phyloP scores from a whole-genome alignment of 495 filamentous ascomycete species.

The Annulohypoxylon moriforme region DNA sequence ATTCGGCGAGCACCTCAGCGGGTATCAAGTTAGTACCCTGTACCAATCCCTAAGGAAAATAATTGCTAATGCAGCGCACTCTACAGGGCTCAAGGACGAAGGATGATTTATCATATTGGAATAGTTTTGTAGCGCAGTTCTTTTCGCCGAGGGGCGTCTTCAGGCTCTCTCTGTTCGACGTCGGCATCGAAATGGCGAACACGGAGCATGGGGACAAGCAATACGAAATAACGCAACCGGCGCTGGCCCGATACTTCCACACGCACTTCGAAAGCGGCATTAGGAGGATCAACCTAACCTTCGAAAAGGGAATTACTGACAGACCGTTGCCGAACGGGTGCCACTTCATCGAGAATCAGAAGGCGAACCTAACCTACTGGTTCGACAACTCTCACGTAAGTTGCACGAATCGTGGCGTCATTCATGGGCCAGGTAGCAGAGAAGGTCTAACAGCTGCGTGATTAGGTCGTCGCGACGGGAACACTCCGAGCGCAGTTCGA shows the following conservation, averaged over 20 bases:
- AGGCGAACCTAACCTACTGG: slow-evolving; percentile 77
- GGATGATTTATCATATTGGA: slow-evolving; percentile 77
- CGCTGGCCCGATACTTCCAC: slow-evolving; percentile 81
- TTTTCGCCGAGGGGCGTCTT: slow-evolving; percentile 78
- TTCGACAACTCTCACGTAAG: slow-evolving; percentile 77
- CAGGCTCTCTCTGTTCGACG: slow-evolving; percentile 67
- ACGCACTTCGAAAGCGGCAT: slow-evolving; percentile 88
- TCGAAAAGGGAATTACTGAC: slow-evolving; percentile 69
- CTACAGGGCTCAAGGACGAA: slow-evolving; percentile 64
- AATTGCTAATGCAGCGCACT: slow-evolving; percentile 26
- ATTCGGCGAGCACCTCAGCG: slow-evolving; percentile 77
- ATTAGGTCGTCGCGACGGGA: slow-evolving; percentile 72
- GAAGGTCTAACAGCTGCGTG: slow-evolving; percentile 33
- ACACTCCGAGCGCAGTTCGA: slow-evolving; percentile 74
- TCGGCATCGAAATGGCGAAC: slow-evolving; percentile 43
- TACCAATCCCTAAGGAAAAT: not conserved
- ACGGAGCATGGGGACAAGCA: slow-evolving; percentile 68
- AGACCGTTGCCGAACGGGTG: slow-evolving; percentile 67
- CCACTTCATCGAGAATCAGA: slow-evolving; percentile 71
- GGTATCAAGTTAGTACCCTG: slow-evolving; percentile 65
- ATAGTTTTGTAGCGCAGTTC: slow-evolving; percentile 76
- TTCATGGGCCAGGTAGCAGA: slow-evolving; percentile 6
- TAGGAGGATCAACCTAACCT: slow-evolving; percentile 78
- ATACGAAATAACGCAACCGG: slow-evolving; percentile 80
- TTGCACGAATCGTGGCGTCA: slow-evolving; percentile 7